Evolutionary conservation across 2,329 filamentous ascomycete species (phyloP), one percentile per base, ranked within the genome.

Genomic region (Bipolaris victoriae): DNA sequence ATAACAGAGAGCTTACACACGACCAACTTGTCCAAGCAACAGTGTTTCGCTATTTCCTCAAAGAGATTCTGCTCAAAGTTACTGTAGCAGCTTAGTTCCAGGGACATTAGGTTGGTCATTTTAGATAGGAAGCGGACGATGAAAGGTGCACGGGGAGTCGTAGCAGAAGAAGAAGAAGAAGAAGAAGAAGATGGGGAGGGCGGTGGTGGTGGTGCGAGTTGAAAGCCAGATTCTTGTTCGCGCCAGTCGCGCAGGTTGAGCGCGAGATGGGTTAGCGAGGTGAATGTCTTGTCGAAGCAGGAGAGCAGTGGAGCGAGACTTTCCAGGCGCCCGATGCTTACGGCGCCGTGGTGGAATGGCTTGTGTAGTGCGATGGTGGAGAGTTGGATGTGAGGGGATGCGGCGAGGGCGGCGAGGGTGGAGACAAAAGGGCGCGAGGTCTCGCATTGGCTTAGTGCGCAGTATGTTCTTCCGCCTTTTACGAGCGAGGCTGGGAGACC

Each of bases 201-300:
- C 16, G 16, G 16, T 20, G 20, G 20, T 3, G 20, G 20, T 20
- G 20, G 20, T 20, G 20, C 20, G 20, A 20, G 20, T 20, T 66
- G 63, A 22, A 73, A 72, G 0, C 71, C 69, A 1, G 56, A 51
- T 13, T 71, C 66, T 0, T 59, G 63, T 15, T 52, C 44, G n/a
- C 72, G 61, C 64, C 69, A 70, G 43, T 73, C 72, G 10, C 72
- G 59, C 13, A 73, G 55, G n/a, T 67, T 63, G 10, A 74, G 51
- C 7, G 64, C 45, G 24, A 73, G 45, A 1, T 18, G 55, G 5
- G 60, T 44, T 5, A 71, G 44, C n/a, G 58, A 55, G 18, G 55
- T 49, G 15, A 70, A 70, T 0, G 60, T 61, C 0, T 15, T 4
- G 13, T 64, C 61, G 31, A 70, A 65, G 0, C 41, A 52, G 0